Evolutionary conservation across 2,329 filamentous ascomycete species (phyloP), one percentile per base, ranked within the genome.

Genomic region (Arachnopeziza araneosa): DNA sequence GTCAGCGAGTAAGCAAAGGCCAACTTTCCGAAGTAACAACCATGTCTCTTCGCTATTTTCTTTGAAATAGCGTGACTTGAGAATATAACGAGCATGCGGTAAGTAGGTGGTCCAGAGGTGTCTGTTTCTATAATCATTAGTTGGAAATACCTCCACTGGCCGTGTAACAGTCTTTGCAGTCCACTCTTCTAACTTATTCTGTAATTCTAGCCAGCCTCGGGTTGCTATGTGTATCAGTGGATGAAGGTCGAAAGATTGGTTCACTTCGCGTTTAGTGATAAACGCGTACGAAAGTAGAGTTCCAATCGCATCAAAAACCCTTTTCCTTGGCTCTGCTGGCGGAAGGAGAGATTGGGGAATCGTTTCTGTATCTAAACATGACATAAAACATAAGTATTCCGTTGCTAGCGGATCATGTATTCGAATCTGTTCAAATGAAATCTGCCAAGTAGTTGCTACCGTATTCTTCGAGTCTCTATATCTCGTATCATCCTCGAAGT

Each of bases 361-460:
- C 0, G 70, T 70, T 60, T 75, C 75, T 0, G 73, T 69, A 60
- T 78, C 72, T 24, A 80, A 73, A 23, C 67, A 75, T 0, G 73
- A 73, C 14, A 77, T 71, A 50, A 78, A 75, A 0, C 69, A 73
- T 0, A 81, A 66, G 24, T 76, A 61, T 0, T 73, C 60, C 24
- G 72, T 73, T 1, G 77, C 77, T 3, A 64, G 49, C 1, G 53
- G 8, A 49, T 76, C 64, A 1, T 24, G 58, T 21, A 64, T 58
- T 21, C 61, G 65, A 22, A 79, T 76, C 24, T 74, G 69, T 12
- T 76, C 64, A 44, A 80, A 76, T 0, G 76, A 78, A 12, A 79
- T 68, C 0, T 76, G 64, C 58, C 55, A 64, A 17, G 60, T 64
- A 10, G 24, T 62, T 17, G 58, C 54, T 23, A 64, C 52, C 0